These are phyloP conservation scores for Oleoguttula mirabilis DNA, from an alignment of 495 filamentous ascomycete species.

Conservation along the genomic window DNA sequence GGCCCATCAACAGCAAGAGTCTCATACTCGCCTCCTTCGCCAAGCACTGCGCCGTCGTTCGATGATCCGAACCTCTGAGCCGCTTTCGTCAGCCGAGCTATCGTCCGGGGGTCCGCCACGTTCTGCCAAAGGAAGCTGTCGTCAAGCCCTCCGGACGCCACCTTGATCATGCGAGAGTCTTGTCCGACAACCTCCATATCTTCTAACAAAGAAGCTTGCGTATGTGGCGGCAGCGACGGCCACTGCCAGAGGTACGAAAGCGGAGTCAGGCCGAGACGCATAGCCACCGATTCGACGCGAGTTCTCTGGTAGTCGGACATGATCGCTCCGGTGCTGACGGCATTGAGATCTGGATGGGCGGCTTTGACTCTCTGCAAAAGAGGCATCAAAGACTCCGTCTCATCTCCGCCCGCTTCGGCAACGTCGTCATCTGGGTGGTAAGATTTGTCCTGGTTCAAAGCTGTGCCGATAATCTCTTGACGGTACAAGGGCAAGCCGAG, in stretches of 20 bases:
- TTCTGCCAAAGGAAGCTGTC: constrained; percentile 73
- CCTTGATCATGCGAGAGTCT: constrained; percentile 83
- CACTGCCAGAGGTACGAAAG: constrained; percentile 88
- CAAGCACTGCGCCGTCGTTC: constrained; percentile 58
- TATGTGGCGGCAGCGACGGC: constrained; percentile 48
- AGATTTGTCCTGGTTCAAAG: constrained; percentile 50
- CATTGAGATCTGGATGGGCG: constrained; percentile 64
- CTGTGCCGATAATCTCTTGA: constrained; percentile 53
- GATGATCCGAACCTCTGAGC: constrained; percentile 58
- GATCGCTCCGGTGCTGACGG: constrained; percentile 82
- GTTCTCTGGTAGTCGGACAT: constrained; percentile 92
- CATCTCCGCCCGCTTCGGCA: constrained; percentile 39
- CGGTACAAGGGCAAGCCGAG: constrained; percentile 72
- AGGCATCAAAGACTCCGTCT: constrained; percentile 75
- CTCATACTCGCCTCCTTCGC: constrained; percentile 95
- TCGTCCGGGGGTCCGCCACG: constrained; percentile 44
- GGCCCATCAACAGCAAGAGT: constrained; percentile 81
- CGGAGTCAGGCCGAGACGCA: constrained; percentile 62
- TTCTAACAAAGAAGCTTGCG: constrained; percentile 46
- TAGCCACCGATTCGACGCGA: constrained; percentile 75
- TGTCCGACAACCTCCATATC: constrained; percentile 71
- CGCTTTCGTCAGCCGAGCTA: constrained; percentile 44
- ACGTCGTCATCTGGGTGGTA: constrained; percentile 32
- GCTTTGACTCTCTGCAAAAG: constrained; percentile 51
- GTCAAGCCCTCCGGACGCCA: constrained; percentile 80